Base-by-base conservation (phyloP, 352 stramenopile species). In the Phytophthora lateralis region DNA sequence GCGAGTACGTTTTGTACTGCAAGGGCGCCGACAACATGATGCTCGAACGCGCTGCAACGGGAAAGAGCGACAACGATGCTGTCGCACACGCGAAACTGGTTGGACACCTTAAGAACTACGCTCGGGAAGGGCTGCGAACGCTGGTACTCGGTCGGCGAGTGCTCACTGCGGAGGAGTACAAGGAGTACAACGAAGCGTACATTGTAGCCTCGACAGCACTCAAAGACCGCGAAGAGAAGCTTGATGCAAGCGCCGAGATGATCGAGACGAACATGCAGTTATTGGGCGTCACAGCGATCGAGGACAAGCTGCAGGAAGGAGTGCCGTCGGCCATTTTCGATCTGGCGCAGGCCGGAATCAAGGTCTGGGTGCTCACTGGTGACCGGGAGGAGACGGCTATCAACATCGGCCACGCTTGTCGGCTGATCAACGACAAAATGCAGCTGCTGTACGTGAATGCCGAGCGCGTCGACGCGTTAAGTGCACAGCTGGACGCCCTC, bases 341-440 rank as follows among this genome's bases (percentile, higher is more conserved):
- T 7, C 76, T 99, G 0, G 82, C 75, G 20, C 90, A 96, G 21
- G 97, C 97, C 15, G 96, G 96, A 9, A 98, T 99, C 63, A 98
- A 99, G 72, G 84, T 99, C 26, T 99, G 96, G 96, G 92, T 99
- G 21, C 81, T 99, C 11, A 99, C 97, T 6, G 97, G 97, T 27
- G 97, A 99, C 67, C 98, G 98, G 42, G 82, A 97, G 51, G 97
- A 99, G 65, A 99, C 97, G 2, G 97, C 97, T 1, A 94, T 99
- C 55, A 98, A 99, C 73, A 99, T 99, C 54, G 96, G 90, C 14
- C 96, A 98, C 43, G 94, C 94, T 0, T 91, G 82, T 43, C 75
- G 73, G 14, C 71, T 91, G 0, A 75, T 91, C 26, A 80, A 86
- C 55, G 77, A 89, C 37, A 78, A 71, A 30, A 92, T 88, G 77